A percentile compares a stretch with the other conserved stretches of the same genome.
phyloP scores from a whole-genome alignment of 164 flowering plant species.

The Vitis amurensis region DNA sequence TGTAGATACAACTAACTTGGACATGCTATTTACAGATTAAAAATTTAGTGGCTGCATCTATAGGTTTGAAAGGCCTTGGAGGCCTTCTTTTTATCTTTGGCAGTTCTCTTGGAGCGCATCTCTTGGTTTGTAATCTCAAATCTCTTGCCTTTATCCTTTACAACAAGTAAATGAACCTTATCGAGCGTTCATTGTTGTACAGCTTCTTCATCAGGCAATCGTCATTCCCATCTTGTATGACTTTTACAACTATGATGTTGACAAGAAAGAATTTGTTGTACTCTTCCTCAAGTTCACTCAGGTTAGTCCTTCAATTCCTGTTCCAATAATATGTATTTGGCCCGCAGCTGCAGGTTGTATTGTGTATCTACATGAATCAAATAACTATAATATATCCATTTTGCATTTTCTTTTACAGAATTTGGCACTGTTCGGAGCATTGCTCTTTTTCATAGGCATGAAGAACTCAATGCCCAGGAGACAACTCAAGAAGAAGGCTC shows the following conservation, averaged over 20 bases:
- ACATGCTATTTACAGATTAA: conserved; percentile 31
- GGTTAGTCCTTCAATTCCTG: conserved; percentile 27
- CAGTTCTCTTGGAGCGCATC: conserved; percentile 53
- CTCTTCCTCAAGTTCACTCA: conserved; percentile 67
- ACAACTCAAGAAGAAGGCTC: conserved; percentile 44
- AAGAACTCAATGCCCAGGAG: conserved; percentile 58
- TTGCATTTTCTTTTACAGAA: conserved; percentile 31
- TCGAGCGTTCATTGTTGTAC: neutral
- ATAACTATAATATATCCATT: too few relatives aligned
- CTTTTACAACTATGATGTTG: conserved; percentile 71
- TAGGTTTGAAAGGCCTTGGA: conserved; percentile 60
- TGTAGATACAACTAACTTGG: too few relatives aligned
- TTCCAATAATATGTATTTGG: too few relatives aligned
- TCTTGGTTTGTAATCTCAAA: conserved; percentile 40
- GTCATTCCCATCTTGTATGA: conserved; percentile 65
- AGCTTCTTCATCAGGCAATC: conserved; percentile 58
- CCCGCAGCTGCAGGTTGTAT: neutral
- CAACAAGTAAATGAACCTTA: too few relatives aligned
- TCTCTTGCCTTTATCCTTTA: neutral
- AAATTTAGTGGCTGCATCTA: conserved; percentile 40
- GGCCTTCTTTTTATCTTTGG: conserved; percentile 60
- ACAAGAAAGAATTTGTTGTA: conserved; percentile 47
- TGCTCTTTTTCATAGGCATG: conserved; percentile 69
- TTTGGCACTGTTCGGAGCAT: conserved; percentile 65
- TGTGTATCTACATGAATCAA: neutral